Conservation (phyloP, 2,329 filamentous ascomycete genomes). For the Arthroderma sp. region DNA sequence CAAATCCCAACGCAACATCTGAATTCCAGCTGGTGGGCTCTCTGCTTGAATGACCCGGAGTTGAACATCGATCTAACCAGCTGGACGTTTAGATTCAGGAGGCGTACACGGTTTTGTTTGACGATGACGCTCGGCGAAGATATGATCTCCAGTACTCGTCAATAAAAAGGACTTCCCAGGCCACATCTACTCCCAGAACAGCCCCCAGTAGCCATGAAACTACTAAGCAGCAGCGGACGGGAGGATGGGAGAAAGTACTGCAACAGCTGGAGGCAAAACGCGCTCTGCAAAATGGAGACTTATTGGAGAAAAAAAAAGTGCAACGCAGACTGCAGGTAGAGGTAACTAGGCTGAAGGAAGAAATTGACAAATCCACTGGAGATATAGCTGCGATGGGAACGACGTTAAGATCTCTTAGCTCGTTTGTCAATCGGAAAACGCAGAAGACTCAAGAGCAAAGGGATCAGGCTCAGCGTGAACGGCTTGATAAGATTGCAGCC, state of each 20-base stretch:
- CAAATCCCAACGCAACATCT: constrained; percentile 7
- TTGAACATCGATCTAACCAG: neutral
- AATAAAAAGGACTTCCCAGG: neutral
- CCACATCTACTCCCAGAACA: neutral
- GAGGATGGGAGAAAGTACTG: neutral
- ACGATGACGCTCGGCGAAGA: neutral
- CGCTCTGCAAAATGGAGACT: neutral
- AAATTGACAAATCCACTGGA: neutral
- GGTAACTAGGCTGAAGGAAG: neutral
- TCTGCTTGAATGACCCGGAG: neutral
- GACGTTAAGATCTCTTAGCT: neutral
- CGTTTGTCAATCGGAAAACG: neutral
- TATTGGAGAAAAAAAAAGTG: neutral
- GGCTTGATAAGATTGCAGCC: neutral
- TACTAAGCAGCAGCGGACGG: neutral
- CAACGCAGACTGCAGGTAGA: neutral
- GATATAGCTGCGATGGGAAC: neutral
- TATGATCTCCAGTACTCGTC: neutral
- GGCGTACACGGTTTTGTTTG: neutral
- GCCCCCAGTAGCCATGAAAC: neutral
- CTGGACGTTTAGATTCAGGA: neutral
- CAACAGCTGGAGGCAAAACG: neutral
- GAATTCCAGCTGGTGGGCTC: constrained; percentile 12
- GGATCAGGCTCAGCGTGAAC: neutral
- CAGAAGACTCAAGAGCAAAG: neutral